Percentiles rank a stretch among this genome's conserved stretches.
Evolutionary conservation across 169 alveolate genomes (phyloP).

Genomic region (Plasmodium coatneyi): DNA sequence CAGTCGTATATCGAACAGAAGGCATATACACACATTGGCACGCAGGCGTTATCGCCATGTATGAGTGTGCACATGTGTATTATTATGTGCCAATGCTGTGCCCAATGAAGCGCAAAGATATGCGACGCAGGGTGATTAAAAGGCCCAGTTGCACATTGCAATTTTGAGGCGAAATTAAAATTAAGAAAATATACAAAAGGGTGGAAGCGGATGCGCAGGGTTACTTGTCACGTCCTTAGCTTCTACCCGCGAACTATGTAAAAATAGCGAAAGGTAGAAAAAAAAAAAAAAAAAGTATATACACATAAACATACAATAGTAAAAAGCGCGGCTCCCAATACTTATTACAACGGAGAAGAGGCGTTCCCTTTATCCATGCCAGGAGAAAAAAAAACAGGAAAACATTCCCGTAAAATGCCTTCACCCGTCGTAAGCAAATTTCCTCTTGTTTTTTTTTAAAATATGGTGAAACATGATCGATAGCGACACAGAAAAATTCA

Average conservation of each 20-base stretch:
- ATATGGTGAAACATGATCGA: slow-evolving; percentile 70
- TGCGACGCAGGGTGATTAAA: neutral
- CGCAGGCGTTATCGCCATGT: neutral
- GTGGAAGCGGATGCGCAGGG: neutral
- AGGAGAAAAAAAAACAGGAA: neutral
- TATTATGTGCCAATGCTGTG: neutral
- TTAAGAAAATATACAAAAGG: neutral
- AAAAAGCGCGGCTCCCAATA: neutral
- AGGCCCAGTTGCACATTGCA: neutral
- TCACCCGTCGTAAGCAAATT: neutral
- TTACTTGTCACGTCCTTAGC: neutral
- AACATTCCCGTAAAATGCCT: neutral
- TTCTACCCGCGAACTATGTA: neutral
- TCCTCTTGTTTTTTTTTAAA: slow-evolving; percentile 9
- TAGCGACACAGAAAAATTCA: slow-evolving; percentile 44
- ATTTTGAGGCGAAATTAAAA: neutral
- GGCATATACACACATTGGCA: neutral
- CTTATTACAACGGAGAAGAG: neutral
- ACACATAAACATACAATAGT: neutral
- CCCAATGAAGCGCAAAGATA: neutral
- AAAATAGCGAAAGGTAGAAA: neutral
- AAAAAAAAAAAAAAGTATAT: neutral
- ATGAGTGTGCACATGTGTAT: neutral
- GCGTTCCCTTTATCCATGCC: neutral
- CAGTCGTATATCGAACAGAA: neutral